Base-by-base conservation (phyloP, 495 filamentous ascomycete genomes). In the Umbilicaria muhlenbergii region DNA sequence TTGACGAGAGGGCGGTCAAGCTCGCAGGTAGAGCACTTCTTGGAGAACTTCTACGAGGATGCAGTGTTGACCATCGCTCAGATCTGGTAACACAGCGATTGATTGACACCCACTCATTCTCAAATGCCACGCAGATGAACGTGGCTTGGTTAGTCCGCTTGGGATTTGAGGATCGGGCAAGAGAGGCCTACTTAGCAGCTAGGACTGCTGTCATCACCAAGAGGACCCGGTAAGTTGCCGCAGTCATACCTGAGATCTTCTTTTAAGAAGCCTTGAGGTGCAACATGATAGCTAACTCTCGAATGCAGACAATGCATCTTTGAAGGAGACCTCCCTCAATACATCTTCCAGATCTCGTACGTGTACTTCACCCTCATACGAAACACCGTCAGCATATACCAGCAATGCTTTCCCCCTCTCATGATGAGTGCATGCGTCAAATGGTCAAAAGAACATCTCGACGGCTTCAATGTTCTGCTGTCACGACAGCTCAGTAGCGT, bases 281-380 rank as follows among this genome's bases (percentile, higher is more conserved):
- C n/a, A 34, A 35, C 35, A 42, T 13, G 38, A 21, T 16, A 34
- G 32, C 37, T 52, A 49, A 63, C 68, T 55, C 70, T 58, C 35
- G 14, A 11, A 35, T 12, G 43, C 44, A 91, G 86, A 47, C 82
- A 87, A 68, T 92, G 87, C 55, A 78, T 89, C 44, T 95, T 96
- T 60, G 86, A 93, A 59, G 91, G 91, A 32, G 79, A 93, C 52
- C 74, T 96, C 5, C 82, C 80, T 13, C 73, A 83, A 8, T 95
- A 99, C 61, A 87, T 96, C 53, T 93, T 82, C 65, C 82, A 94
- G 57, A 72, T 99, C n/a, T 89, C 91, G 3, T 93, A 82, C 48
- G 87, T 95, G 41, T 94, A 94, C 60, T 99, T 99, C 67, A 83
- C 78, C 21, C 73, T 94, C 49, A 92, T 95, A 58, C 77, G 78